Evolutionary conservation across 225 moss, liverwort and hornwort genomes (phyloP), one percentile per base, ranked within the genome.

Genomic region (Marchantia paleacea): DNA sequence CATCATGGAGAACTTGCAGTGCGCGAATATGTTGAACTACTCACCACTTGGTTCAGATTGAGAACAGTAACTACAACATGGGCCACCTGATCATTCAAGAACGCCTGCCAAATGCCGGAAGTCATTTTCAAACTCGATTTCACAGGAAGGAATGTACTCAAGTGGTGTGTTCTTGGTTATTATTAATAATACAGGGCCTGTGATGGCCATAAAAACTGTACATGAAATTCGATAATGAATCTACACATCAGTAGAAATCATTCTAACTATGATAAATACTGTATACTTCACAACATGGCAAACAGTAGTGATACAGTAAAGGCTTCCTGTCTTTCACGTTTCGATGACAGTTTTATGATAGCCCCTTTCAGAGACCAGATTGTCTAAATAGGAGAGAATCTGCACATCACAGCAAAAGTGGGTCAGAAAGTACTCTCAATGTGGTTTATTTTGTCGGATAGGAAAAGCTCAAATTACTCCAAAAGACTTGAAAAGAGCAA

Each of bases 261-360:
- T 76, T 28, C 75, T 76, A 55, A 16, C 54, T 55, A 29, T 53
- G 75, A 60, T 76, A 58, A 26, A n/a, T 76, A 39, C 58, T 16
- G 20, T 0, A 29, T 74, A 74, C 74, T 74, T 55, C 52, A 74
- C 74, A 55, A 74, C 54, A 26, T 18, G 74, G 54, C 74, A 74
- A 55, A 29, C 15, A 74, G 26, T 54, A 25, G 24, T 12, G 25
- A 11, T 74, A 28, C 25, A 3, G 16, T 29, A 12, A 29, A 19
- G 19, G n/a, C n/a, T 55, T 13, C 75, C 60, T 15, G 12, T 54
- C 8, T 7, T 52, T 69, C 48, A 85, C 7, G 60, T 25, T 62
- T 79, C 82, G 57, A 85, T 82, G 16, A 85, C 85, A 49, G 82
- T 79, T 55, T 79, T 78, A 63, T 85, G 75, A 25, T 85, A 85